These are phyloP conservation scores for Tuber aestivum DNA, from an alignment of 495 filamentous ascomycete species.

Conservation along the genomic window DNA sequence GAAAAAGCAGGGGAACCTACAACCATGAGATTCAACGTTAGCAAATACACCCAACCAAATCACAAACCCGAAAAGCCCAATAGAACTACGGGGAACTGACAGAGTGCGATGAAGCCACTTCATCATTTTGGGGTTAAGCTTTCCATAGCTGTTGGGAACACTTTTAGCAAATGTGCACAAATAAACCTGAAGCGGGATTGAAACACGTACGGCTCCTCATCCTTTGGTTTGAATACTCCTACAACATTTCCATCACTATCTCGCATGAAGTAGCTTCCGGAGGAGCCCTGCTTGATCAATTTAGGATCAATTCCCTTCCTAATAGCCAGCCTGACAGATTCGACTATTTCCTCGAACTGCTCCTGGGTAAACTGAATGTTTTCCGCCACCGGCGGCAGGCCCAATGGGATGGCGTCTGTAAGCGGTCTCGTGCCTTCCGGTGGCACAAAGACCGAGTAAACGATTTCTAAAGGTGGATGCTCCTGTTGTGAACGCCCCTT, in stretches of 20 bases:
- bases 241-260: slow-evolving; percentile 88
- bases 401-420: slow-evolving; percentile 54
- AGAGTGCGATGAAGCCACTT: slow-evolving; percentile 92
- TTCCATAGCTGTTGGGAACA: slow-evolving; percentile 35
- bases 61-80: neutral
- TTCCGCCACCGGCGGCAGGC: slow-evolving; percentile 27
- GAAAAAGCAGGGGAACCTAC: slow-evolving; percentile 85
- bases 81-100: slow-evolving; percentile 21
- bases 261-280: slow-evolving; percentile 94
- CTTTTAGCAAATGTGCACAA: slow-evolving; percentile 18
- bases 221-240: slow-evolving; percentile 98
- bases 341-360: slow-evolving; percentile 83
- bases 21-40: slow-evolving; percentile 4
- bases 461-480: slow-evolving; percentile 67
- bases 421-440: slow-evolving; percentile 78
- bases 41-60: slow-evolving; percentile 9
- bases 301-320: slow-evolving; percentile 86
- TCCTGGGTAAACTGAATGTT: slow-evolving; percentile 57
- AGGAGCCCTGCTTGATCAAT: slow-evolving; percentile 94
- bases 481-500: slow-evolving; percentile 57
- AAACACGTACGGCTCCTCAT: slow-evolving; percentile 85
- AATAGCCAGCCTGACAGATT: slow-evolving; percentile 83
- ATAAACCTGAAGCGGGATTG: neutral
- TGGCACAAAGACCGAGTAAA: slow-evolving; percentile 91
- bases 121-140: slow-evolving; percentile 80